Evolutionary conservation across 768 basidiomycete species (phyloP).

Genomic region (Tremella yokohamensis): DNA sequence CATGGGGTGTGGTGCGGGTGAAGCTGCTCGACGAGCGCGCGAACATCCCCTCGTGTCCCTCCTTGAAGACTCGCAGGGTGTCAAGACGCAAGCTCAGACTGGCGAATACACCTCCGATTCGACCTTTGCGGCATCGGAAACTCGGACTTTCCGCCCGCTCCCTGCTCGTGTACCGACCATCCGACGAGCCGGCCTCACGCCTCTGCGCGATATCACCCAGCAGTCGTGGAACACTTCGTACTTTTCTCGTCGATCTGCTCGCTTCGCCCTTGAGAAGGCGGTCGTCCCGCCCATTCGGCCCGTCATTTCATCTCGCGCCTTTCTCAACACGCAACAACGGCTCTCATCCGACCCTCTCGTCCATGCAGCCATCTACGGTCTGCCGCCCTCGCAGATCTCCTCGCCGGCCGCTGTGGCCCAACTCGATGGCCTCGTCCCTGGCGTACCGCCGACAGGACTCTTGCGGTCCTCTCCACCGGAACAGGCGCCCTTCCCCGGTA

Average conservation of each 20-base stretch:
- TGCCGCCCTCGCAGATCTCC: slow-evolving; percentile 67
- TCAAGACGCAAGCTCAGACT: slow-evolving; percentile 3
- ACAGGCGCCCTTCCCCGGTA: slow-evolving; percentile 74
- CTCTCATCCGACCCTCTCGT: slow-evolving; percentile 68
- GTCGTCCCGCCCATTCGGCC: slow-evolving; percentile 78
- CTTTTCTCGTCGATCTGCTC: slow-evolving; percentile 71
- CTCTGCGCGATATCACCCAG: slow-evolving; percentile 62
- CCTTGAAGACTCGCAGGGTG: slow-evolving; percentile 12
- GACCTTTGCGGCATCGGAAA: slow-evolving; percentile 55
- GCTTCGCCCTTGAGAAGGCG: slow-evolving; percentile 79
- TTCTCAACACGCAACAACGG: slow-evolving; percentile 65
- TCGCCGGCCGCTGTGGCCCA: slow-evolving; percentile 57
- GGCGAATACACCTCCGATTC: slow-evolving; percentile 50
- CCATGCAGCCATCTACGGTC: slow-evolving; percentile 73
- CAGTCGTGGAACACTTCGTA: slow-evolving; percentile 70
- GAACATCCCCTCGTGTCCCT: slow-evolving; percentile 38
- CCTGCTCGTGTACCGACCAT: slow-evolving; percentile 51
- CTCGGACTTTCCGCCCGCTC: slow-evolving; percentile 33
- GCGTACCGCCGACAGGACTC: slow-evolving; percentile 65
- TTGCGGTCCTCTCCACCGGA: slow-evolving; percentile 63
- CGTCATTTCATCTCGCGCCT: slow-evolving; percentile 71
- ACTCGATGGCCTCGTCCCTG: slow-evolving; percentile 58
- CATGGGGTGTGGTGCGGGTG: slow-evolving; percentile 61
- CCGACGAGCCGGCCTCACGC: slow-evolving; percentile 50
- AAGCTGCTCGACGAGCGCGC: slow-evolving; percentile 46